Evolutionary conservation across 2,329 filamentous ascomycete species (phyloP).

Genomic region (Chrysoporthe puriensis): DNA sequence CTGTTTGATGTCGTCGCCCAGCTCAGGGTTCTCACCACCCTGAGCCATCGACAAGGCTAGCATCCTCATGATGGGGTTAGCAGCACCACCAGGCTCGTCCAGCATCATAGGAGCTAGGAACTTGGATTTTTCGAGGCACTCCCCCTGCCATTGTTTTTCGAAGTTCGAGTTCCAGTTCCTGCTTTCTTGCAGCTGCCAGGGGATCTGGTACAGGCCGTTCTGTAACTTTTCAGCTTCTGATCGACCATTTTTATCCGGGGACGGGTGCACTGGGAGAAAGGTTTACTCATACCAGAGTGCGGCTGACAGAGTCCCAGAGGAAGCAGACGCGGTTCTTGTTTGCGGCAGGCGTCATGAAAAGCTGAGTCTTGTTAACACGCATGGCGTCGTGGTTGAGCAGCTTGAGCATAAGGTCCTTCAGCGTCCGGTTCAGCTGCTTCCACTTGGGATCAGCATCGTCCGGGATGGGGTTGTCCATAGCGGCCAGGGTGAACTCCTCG

Average conservation of each 20-base stretch:
- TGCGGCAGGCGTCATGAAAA: neutral
- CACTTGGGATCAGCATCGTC: constrained; percentile 7
- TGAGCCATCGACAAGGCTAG: constrained; percentile 31
- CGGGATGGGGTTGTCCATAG: neutral
- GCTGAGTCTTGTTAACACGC: neutral
- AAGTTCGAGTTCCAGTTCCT: neutral
- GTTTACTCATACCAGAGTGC: constrained; percentile 1
- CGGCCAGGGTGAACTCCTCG: neutral
- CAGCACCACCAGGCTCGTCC: neutral
- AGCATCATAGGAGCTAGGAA: constrained; percentile 6
- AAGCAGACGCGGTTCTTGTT: constrained; percentile 3
- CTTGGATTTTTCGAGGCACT: neutral
- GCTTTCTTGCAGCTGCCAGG: constrained; percentile 10
- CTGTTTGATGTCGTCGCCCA: neutral
- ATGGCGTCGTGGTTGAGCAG: constrained; percentile 11
- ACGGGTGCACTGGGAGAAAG: no score
- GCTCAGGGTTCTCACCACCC: neutral
- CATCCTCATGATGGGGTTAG: constrained; percentile 31
- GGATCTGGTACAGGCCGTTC: constrained; percentile 2
- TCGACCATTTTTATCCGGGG: no score
- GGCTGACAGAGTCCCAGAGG: neutral
- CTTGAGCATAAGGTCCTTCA: neutral
- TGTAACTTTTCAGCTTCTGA: neutral
- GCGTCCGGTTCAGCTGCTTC: neutral
- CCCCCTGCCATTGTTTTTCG: neutral